phyloP scores from a whole-genome alignment of 2,329 filamentous ascomycete species.

The Sporothrix protearum region DNA sequence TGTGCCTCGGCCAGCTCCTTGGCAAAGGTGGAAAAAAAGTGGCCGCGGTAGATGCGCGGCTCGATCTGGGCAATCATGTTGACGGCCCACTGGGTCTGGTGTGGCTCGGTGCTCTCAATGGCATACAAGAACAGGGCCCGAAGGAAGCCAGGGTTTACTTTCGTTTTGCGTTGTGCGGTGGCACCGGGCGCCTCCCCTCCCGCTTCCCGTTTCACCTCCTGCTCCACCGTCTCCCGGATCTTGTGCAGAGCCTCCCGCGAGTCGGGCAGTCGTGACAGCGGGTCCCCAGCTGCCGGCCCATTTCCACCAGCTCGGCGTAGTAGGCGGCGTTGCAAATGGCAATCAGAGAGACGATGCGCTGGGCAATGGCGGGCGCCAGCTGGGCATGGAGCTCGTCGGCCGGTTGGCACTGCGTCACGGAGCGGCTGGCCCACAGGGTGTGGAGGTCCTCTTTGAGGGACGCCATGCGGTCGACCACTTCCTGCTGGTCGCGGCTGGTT shows the following conservation, averaged over 20 bases:
- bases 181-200: no score
- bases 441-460: neutral
- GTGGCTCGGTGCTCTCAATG: constrained; percentile 15
- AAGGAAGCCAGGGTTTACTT: neutral
- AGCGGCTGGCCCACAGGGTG: neutral
- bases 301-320: constrained; percentile 13
- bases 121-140: constrained; percentile 15
- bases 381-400: neutral
- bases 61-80: neutral
- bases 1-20: neutral
- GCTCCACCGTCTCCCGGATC: neutral
- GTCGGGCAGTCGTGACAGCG: constrained; percentile 5
- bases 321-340: constrained; percentile 13
- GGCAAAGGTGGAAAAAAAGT: neutral
- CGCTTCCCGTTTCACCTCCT: neutral
- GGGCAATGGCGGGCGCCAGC: neutral
- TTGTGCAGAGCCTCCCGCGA: neutral
- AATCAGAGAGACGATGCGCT: neutral
- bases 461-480: constrained; percentile 13
- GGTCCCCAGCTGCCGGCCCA: constrained; percentile 12
- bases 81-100: constrained; percentile 10
- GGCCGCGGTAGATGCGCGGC: neutral
- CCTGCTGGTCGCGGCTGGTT: constrained; percentile 7
- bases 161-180: neutral
- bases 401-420: neutral